These are phyloP conservation scores for Melastoma malabathricum DNA, from an alignment of 345 rosid genomes.

Conservation along the genomic window DNA sequence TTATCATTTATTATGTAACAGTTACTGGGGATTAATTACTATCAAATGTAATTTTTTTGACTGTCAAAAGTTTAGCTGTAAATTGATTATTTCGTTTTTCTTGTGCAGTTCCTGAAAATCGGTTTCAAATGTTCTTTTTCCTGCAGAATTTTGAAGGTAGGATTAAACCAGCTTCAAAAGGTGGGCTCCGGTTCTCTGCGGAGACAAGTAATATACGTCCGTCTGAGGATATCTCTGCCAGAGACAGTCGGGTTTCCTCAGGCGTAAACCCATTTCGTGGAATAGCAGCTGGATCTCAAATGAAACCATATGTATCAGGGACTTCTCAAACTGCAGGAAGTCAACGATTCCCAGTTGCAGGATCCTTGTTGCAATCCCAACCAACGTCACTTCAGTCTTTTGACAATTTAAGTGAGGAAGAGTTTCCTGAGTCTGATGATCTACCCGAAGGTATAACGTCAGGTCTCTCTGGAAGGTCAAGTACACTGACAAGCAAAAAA, in stretches of 20 bases:
- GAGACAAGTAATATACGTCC: conserved; percentile 15
- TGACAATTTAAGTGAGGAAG: conserved; percentile 17
- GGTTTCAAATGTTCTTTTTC: conserved; percentile 5
- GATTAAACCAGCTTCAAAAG: conserved; percentile 27
- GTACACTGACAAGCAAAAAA: conserved; percentile 13
- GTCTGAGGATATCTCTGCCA: conserved; percentile 37
- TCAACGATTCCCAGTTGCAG: conserved; percentile 26
- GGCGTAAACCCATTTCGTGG: conserved; percentile 32
- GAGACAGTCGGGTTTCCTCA: conserved; percentile 20
- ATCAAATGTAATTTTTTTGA: no score
- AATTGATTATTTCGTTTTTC: no score
- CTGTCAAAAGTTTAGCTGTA: no score
- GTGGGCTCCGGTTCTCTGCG: conserved; percentile 21
- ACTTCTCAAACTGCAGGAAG: conserved; percentile 31
- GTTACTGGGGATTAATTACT: no score
- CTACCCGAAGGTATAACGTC: conserved; percentile 36
- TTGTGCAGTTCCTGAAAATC: neutral
- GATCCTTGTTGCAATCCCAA: conserved; percentile 26
- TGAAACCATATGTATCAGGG: conserved; percentile 24
- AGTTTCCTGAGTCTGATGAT: conserved; percentile 20
- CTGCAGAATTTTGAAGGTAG: conserved; percentile 52
- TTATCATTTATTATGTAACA: no score
- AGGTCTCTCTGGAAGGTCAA: conserved; percentile 30
- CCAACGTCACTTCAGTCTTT: conserved; percentile 18
- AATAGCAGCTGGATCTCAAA: conserved; percentile 28